phyloP scores from a whole-genome alignment of 345 rosid species.

The Salix caprea region DNA sequence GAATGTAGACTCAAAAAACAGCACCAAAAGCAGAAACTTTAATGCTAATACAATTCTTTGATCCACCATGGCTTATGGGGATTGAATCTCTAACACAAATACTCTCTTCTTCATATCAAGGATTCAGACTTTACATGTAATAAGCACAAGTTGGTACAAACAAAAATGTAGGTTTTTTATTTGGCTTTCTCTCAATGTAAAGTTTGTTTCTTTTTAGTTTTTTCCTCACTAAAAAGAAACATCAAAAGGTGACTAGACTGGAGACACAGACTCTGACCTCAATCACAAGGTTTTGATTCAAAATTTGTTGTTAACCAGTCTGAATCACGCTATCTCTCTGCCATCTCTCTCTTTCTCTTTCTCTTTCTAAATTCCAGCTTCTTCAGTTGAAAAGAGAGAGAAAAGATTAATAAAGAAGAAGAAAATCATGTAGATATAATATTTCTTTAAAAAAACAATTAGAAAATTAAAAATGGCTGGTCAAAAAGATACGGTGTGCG shows the following conservation, averaged over 20 bases:
- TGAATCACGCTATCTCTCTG: conserved; percentile 1
- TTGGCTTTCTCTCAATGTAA: not conserved
- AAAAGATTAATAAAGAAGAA: not conserved
- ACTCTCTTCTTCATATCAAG: conserved; percentile 24
- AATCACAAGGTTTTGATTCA: not conserved
- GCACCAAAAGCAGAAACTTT: conserved; percentile 32
- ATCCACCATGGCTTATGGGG: conserved; percentile 59
- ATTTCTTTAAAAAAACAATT: not conserved
- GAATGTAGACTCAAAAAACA: conserved; percentile 48
- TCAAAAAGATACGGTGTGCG: not conserved
- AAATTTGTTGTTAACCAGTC: conserved; percentile 15
- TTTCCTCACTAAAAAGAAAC: not conserved
- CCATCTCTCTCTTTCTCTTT: not conserved
- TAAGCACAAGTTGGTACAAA: not conserved
- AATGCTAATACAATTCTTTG: conserved; percentile 35
- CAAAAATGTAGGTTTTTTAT: not conserved
- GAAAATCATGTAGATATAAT: not conserved
- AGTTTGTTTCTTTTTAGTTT: not conserved
- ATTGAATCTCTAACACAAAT: not conserved
- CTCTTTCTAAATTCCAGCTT: conserved; percentile 1
- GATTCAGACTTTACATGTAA: not conserved
- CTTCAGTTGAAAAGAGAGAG: not conserved
- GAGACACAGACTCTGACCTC: conserved; percentile 7
- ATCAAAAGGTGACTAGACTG: not conserved
- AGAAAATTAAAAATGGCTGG: conserved; percentile 3